Evolutionary conservation across 805 yeast genomes (phyloP), one percentile per base, ranked within the genome.

Genomic region (Metschnikowia aberdeeniae): DNA sequence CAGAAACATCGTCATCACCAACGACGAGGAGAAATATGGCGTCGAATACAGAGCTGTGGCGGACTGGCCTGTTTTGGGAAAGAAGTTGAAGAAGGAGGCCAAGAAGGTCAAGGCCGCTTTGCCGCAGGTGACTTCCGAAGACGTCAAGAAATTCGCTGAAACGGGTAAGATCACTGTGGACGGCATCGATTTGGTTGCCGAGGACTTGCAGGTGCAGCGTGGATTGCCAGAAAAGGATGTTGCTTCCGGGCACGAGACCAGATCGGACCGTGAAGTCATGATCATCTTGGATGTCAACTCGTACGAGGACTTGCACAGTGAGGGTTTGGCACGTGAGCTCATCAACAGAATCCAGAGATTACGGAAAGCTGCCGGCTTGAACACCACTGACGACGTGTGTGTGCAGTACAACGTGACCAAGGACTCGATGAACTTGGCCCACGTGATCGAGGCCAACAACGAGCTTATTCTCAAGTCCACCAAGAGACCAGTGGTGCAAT

Each of bases 41-140:
- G 98, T 93, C 50, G 86, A 84, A 64, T 92, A 90, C 75, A 81
- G 78, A 53, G 97, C 92, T 35, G 95, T 87, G 66, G 99, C 99
- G 40, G 99, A 93, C 73, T 93, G 99, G 99, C 96, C 98, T 47
- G 88, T 89, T 17, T 78, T 93, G 56, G 99, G 99, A 72, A 93
- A 92, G 78, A 93, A 93, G 71, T 80, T 93, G 68, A 92, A 89
- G 81, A 82, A 84, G 64, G 98, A 90, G 59, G 95, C 87, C 50
- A 89, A 86, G 72, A 84, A 81, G 66, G 99, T 93, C 49, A 95
- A 92, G 77, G 95, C 84, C 61, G 98, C 95, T 13, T 77, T 93
- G 57, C 98, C 97, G 52, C 62, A 61, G 8, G 78, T 93, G 42
- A 71, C 92, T 17, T 85, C 97, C 9, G 86, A 75, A 12, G 90